Conservation (phyloP, 1,284 basidiomycete species). For the Puccinia polysora region DNA sequence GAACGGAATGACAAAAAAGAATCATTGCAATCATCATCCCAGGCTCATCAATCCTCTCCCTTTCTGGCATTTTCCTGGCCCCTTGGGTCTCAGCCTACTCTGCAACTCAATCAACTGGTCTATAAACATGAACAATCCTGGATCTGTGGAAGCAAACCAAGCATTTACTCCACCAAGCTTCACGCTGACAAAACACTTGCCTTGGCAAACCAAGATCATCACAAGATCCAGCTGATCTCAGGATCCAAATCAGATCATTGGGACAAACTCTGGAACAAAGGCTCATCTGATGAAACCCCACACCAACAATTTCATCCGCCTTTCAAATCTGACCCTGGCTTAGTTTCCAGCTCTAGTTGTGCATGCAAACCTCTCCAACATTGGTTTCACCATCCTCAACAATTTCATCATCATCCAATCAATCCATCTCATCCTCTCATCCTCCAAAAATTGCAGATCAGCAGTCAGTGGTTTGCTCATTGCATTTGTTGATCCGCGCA, state of each 20-base stretch:
- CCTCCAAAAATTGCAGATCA: too few species aligned
- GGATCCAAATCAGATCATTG: not conserved
- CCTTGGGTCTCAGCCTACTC: slow-evolving; percentile 21
- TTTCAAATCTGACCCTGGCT: not conserved
- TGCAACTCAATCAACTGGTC: slow-evolving; percentile 30
- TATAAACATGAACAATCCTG: slow-evolving; percentile 28
- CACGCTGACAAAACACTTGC: not conserved
- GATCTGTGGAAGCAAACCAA: slow-evolving; percentile 13
- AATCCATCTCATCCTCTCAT: too few species aligned
- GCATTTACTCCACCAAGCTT: slow-evolving; percentile 6
- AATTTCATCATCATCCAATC: too few species aligned
- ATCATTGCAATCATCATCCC: too few species aligned
- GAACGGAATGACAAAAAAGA: too few species aligned
- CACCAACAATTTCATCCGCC: not conserved
- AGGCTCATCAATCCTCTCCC: slow-evolving; percentile 36
- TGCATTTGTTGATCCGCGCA: too few species aligned
- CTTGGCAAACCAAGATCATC: slow-evolving; percentile 2
- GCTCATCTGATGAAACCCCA: slow-evolving; percentile 19
- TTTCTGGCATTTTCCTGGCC: slow-evolving; percentile 41
- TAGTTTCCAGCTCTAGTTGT: not conserved
- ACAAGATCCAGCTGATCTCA: not conserved
- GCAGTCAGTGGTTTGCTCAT: too few species aligned
- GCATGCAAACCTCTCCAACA: slow-evolving; percentile 1
- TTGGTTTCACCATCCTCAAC: not conserved
- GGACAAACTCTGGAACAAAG: not conserved